phyloP scores from a whole-genome alignment of 116 monocot genomes.

The Papilionanthe hybrid region DNA sequence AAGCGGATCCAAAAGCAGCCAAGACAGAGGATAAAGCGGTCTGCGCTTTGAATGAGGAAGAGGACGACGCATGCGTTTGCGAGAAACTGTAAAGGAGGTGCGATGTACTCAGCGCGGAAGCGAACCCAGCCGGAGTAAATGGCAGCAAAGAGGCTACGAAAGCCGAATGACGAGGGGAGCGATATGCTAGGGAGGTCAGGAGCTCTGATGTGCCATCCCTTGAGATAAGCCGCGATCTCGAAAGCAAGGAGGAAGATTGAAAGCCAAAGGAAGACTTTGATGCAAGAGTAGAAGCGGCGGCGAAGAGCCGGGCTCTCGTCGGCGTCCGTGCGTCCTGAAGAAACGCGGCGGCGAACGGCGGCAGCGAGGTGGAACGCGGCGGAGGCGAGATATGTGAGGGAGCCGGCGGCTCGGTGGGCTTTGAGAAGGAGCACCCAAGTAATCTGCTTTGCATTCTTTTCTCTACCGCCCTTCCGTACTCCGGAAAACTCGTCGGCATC shows the following conservation, averaged over 20 bases:
- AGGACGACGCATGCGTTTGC: slow-evolving; percentile 64
- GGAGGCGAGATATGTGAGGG: slow-evolving; percentile 48
- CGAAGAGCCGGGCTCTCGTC: slow-evolving; percentile 22
- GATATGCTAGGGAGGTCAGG: slow-evolving; percentile 34
- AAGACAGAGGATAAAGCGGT: slow-evolving; percentile 58
- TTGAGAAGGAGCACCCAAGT: slow-evolving; percentile 84
- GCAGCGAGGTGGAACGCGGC: slow-evolving; percentile 33
- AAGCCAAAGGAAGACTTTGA: slow-evolving; percentile 45
- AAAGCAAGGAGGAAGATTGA: slow-evolving; percentile 58
- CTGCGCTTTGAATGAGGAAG: slow-evolving; percentile 67
- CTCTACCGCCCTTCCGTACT: slow-evolving; percentile 39
- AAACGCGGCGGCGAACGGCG: slow-evolving; percentile 36
- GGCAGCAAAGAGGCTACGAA: slow-evolving; percentile 36
- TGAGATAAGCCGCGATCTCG: slow-evolving; percentile 72
- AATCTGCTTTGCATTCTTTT: slow-evolving; percentile 80
- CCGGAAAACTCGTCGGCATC: slow-evolving; percentile 16
- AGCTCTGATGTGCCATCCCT: slow-evolving; percentile 57
- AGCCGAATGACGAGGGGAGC: slow-evolving; percentile 20
- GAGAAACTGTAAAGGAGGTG: slow-evolving; percentile 50
- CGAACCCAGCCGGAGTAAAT: slow-evolving; percentile 59
- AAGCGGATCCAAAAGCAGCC: slow-evolving; percentile 85
- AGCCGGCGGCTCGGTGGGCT: slow-evolving; percentile 75
- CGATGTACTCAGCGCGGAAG: slow-evolving; percentile 65
- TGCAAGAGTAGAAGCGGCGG: slow-evolving; percentile 27
- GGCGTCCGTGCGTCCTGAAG: slow-evolving; percentile 34